Evolutionary conservation across 768 basidiomycete genomes (phyloP), one percentile per base, ranked within the genome.

Genomic region (Boletus barrowsii): DNA sequence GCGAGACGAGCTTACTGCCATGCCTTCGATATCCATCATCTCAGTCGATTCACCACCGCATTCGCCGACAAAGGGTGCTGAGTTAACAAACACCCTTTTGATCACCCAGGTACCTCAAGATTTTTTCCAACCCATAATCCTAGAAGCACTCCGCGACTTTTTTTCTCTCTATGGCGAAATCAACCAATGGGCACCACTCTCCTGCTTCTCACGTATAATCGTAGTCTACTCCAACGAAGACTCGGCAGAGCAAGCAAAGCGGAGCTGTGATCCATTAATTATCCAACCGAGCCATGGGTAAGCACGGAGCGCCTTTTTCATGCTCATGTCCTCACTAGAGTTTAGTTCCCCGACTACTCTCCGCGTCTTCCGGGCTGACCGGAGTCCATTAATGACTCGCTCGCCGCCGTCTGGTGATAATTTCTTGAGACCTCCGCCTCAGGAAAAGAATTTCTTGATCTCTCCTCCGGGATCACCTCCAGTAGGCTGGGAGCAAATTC

Each of bases 401-500:
- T 71, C 68, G 5, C 62, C 68, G 4, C 67, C 59, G 13, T 69
- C 68, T 17, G 53, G 64, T 30, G 64, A 60, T 42, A 61, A 65
- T 44, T 62, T 59, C 58, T 80, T 95, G 35, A 81, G 78, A 40
- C 93, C 94, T 0, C 96, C 96, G 0, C 73, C 79, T 0, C 61
- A 86, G 37, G 89, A 94, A 62, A 93, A 93, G 73, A 98, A 98
- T 73, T 98, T 98, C 73, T 80, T 99, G 44, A 95, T 99, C 58
- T 98, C 97, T 0, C 97, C 97, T 0, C 97, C 97, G 4, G 97
- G 97, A 5, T 97, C 94, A 0, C 97, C 97, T 0, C 97, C 97
- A 0, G 86, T 95, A 1, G 97, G 95, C 3, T 99, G 97, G 97
- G 93, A 97, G 66, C 93, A 81, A 22, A 82, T 94, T 53, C 76